A percentile compares a stretch with the other conserved stretches of the same genome.
These are phyloP conservation scores for Calocybe gangraenosa DNA, from an alignment of 768 basidiomycete genomes.

Conservation along the genomic window DNA sequence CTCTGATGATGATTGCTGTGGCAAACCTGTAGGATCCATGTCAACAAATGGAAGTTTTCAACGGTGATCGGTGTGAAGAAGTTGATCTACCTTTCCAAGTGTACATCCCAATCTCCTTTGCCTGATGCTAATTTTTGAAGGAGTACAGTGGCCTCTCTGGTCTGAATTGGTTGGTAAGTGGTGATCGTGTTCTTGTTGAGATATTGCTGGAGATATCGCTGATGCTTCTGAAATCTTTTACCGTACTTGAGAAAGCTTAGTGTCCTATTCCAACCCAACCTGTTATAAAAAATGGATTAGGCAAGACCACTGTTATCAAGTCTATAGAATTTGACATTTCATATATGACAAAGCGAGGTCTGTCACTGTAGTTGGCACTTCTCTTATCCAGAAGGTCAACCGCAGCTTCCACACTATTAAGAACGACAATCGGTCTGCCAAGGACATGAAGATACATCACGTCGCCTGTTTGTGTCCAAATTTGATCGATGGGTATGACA, in stretches of 20 bases:
- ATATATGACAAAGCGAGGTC: constrained; percentile 19
- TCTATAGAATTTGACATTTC: constrained; percentile 12
- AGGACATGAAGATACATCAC: constrained; percentile 17
- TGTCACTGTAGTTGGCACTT: constrained; percentile 31
- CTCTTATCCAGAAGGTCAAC: constrained; percentile 38
- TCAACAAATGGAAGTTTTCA: not conserved
- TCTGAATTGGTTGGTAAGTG: constrained; percentile 8
- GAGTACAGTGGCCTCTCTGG: constrained; percentile 15
- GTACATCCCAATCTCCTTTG: constrained; percentile 13
- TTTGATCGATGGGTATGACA: not conserved
- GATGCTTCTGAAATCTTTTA: constrained; percentile 12
- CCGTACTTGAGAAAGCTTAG: constrained; percentile 4
- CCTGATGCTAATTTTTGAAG: constrained; percentile 10
- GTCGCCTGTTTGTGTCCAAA: constrained; percentile 9
- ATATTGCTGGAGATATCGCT: constrained; percentile 10
- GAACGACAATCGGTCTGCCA: constrained; percentile 19
- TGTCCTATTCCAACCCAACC: not conserved
- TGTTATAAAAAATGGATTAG: not conserved
- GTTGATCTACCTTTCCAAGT: constrained; percentile 11
- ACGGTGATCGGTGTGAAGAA: not conserved
- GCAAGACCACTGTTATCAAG: not conserved
- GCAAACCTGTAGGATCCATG: constrained; percentile 11
- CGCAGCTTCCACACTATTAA: constrained; percentile 32
- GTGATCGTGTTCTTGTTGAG: constrained; percentile 9
- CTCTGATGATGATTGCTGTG: constrained; percentile 12